These are phyloP conservation scores for Stachybotrys echinatus DNA, from an alignment of 2,329 filamentous ascomycete genomes.

Conservation along the genomic window DNA sequence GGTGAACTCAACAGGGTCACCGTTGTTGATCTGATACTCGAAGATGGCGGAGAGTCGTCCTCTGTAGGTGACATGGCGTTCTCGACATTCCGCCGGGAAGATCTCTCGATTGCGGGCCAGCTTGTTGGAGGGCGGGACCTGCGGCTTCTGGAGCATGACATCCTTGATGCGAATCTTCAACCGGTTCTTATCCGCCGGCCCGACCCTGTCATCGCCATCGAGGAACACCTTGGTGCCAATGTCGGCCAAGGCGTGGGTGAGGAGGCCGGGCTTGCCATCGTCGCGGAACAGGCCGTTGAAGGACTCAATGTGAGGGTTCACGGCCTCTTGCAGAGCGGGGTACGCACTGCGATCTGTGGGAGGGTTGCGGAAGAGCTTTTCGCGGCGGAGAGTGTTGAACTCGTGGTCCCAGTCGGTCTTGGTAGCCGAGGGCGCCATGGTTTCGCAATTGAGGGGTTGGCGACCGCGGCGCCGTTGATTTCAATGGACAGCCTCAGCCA, in stretches of 20 bases:
- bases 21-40: conserved; percentile 82
- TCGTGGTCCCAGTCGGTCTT: conserved; percentile 75
- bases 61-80: conserved; percentile 86
- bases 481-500: neutral
- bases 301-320: conserved; percentile 88
- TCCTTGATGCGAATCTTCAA: conserved; percentile 75
- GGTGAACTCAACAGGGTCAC: conserved; percentile 74
- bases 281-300: conserved; percentile 86
- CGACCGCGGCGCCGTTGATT: neutral
- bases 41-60: conserved; percentile 79
- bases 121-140: conserved; percentile 78
- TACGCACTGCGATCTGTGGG: conserved; percentile 85
- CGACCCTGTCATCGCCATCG: conserved; percentile 68
- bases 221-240: conserved; percentile 87
- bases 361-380: conserved; percentile 83
- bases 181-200: conserved; percentile 60
- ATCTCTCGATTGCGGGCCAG: conserved; percentile 79
- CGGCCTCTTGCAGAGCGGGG: conserved; percentile 77
- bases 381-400: conserved; percentile 79
- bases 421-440: conserved; percentile 54
- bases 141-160: conserved; percentile 75
- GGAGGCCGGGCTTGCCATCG: conserved; percentile 51
- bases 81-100: conserved; percentile 86
- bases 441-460: conserved; percentile 5
- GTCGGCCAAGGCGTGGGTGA: conserved; percentile 75